phyloP scores from a whole-genome alignment of 1,284 basidiomycete genomes.

The Neonothopanus nambi region DNA sequence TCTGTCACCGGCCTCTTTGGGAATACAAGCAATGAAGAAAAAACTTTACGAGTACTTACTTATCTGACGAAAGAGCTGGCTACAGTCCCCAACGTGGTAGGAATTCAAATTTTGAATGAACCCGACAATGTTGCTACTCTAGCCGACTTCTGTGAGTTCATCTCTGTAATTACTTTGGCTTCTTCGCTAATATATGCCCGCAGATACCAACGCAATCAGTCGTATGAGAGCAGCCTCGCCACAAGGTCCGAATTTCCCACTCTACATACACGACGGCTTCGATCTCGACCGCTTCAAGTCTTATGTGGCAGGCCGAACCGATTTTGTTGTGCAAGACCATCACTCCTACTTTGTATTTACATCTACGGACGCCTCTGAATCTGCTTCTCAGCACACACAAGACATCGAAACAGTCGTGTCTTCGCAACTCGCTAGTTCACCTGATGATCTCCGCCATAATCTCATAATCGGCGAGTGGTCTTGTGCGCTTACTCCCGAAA shows the following conservation, averaged over 20 bases:
- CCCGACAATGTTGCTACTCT: slow-evolving; percentile 52
- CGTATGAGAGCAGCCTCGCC: slow-evolving; percentile 51
- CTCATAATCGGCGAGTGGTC: slow-evolving; percentile 75
- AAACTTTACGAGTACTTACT: slow-evolving; percentile 59
- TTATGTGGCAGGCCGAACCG: slow-evolving; percentile 54
- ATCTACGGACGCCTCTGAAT: slow-evolving; percentile 42
- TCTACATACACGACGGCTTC: slow-evolving; percentile 80
- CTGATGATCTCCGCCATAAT: slow-evolving; percentile 50
- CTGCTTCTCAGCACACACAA: slow-evolving; percentile 49
- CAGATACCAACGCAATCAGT: slow-evolving; percentile 55
- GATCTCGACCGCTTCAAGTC: slow-evolving; percentile 56
- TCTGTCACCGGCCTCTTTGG: slow-evolving; percentile 58
- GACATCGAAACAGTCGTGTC: slow-evolving; percentile 47
- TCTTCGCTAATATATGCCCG: slow-evolving; percentile 4
- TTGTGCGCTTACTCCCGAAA: slow-evolving; percentile 63
- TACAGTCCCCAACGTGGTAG: slow-evolving; percentile 72
- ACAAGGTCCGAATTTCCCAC: slow-evolving; percentile 51
- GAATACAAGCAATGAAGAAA: slow-evolving; percentile 48
- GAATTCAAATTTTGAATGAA: slow-evolving; percentile 79
- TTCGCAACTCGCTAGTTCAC: slow-evolving; percentile 38
- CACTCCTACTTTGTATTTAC: slow-evolving; percentile 77
- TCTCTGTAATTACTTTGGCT: background rate
- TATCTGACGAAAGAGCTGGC: slow-evolving; percentile 59
- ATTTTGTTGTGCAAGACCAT: slow-evolving; percentile 78
- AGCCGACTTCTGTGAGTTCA: slow-evolving; percentile 54